phyloP scores from a whole-genome alignment of 2,329 filamentous ascomycete species.

The Tolypocladium inflatum region DNA sequence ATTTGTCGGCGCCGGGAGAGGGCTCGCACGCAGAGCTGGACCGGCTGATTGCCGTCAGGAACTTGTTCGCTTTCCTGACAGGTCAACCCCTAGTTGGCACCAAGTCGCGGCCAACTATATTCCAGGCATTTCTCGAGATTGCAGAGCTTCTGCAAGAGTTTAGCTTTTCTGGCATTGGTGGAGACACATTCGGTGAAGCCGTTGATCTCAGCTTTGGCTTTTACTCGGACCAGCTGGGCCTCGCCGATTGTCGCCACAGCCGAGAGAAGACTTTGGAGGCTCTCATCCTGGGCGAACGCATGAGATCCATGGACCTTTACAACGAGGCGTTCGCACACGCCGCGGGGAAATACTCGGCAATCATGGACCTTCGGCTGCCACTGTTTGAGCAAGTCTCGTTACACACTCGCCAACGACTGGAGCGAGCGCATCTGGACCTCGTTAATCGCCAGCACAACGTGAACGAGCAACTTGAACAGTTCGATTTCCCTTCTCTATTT shows the following conservation, averaged over 20 bases:
- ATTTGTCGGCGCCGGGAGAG: constrained; percentile 22
- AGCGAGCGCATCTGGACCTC: constrained; percentile 73
- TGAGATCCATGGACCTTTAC: constrained; percentile 75
- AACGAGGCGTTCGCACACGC: constrained; percentile 88
- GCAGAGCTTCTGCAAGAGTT: constrained; percentile 45
- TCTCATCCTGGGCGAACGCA: constrained; percentile 77
- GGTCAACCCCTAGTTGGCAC: constrained; percentile 55
- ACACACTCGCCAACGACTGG: constrained; percentile 68
- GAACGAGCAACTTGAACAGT: constrained; percentile 67
- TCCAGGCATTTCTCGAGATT: constrained; percentile 45
- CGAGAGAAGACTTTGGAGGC: constrained; percentile 85
- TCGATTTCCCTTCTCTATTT: constrained; percentile 87
- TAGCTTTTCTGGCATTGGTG: constrained; percentile 46
- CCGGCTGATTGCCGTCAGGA: constrained; percentile 48
- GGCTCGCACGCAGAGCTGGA: constrained; percentile 35
- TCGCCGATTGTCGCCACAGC: constrained; percentile 74
- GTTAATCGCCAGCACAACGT: constrained; percentile 61
- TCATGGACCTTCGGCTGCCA: constrained; percentile 55
- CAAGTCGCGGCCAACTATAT: constrained; percentile 38
- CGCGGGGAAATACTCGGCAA: constrained; percentile 74
- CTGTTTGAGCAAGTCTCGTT: constrained; percentile 62
- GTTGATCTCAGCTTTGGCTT: constrained; percentile 58
- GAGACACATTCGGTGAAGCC: constrained; percentile 48
- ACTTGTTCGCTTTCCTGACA: constrained; percentile 57
- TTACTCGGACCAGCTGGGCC: constrained; percentile 66